A percentile compares a stretch with the other conserved stretches of the same genome.
phyloP scores from a whole-genome alignment of 331 rosid species.

The Quercus phellos region DNA sequence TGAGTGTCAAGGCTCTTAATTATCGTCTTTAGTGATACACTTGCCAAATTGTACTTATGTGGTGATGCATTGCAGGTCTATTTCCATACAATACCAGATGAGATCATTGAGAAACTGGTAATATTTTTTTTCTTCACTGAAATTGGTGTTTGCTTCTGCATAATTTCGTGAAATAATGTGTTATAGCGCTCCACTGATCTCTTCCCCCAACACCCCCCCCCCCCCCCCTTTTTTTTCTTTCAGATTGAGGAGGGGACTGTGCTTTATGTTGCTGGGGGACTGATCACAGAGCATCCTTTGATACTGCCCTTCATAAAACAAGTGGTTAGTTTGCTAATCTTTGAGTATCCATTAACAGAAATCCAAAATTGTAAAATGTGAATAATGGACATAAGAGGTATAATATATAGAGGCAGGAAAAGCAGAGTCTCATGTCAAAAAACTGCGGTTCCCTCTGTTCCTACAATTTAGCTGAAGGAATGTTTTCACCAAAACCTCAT shows the following conservation, averaged over 20 bases:
- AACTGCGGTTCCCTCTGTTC: conserved; percentile 2
- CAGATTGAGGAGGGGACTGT: conserved; percentile 87
- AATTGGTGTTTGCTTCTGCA: conserved; percentile 8
- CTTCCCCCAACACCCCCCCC: background rate
- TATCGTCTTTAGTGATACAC: background rate
- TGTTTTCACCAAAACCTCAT: background rate
- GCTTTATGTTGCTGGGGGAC: conserved; percentile 86
- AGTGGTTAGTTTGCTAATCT: conserved; percentile 70
- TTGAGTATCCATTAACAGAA: background rate
- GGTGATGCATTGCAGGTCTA: conserved; percentile 57
- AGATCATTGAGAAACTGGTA: conserved; percentile 80
- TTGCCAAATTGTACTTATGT: conserved; percentile 15
- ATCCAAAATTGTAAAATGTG: background rate
- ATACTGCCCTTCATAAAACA: conserved; percentile 67
- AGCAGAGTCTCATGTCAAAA: conserved; percentile 7
- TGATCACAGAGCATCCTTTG: conserved; percentile 85
- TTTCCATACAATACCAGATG: conserved; percentile 87
- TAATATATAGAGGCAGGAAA: background rate
- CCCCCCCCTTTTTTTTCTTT: background rate
- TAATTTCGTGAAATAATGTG: background rate
- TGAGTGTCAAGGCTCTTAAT: background rate
- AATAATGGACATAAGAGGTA: conserved; percentile 2
- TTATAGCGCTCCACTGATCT: background rate
- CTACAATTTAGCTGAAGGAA: background rate
- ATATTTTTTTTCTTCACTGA: conserved; percentile 8